Evolutionary conservation across 129 eudicot genomes (phyloP).

Genomic region (Helianthus annuus): HanXRQr2.0-SUNRISE NC_035440.2:127693655-127694154

Average conservation of each 20-base stretch:
- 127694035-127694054: conserved; percentile 69
- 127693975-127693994: conserved; percentile 99
- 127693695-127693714: no score
- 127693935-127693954: conserved; percentile 98
- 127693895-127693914: no score
- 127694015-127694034: conserved; percentile 89
- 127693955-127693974: conserved; percentile 99
- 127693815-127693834: conserved; percentile 96
- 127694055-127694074: conserved; percentile 54
- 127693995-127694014: conserved; percentile 79
- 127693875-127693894: no score
- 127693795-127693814: no score
- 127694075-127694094: conserved; percentile 91
- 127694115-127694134: conserved; percentile 2
- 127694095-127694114: conserved; percentile 5
- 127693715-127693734: no score
- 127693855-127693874: no score
- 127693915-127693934: conserved; percentile 85
- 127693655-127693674: no score
- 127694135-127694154: not conserved
- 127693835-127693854: no score
- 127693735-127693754: no score
- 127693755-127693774: no score
- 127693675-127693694: no score
- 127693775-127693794: no score